These are phyloP conservation scores for Citeromyces nyonsensis DNA, from an alignment of 805 yeast genomes.

Conservation along the genomic window DNA sequence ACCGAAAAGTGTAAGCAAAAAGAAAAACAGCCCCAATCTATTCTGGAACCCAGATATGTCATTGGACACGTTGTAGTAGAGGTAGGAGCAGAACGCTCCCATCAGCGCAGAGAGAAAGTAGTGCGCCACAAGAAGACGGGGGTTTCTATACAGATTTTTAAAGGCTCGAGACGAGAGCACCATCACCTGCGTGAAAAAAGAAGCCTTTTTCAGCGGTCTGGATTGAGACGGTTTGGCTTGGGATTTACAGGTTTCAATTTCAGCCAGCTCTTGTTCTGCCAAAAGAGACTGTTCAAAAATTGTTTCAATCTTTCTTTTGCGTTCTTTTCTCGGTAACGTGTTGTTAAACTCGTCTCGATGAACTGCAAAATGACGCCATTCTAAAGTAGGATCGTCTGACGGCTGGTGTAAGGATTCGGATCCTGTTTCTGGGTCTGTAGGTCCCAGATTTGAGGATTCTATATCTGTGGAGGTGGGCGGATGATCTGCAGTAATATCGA, in stretches of 20 bases:
- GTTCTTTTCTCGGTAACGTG: constrained; percentile 6
- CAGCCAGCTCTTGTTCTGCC: constrained; percentile 22
- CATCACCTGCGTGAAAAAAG: constrained; percentile 46
- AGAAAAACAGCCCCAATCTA: constrained; percentile 85
- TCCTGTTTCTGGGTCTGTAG: too few species aligned
- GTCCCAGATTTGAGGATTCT: background rate
- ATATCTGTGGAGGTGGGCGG: constrained; percentile 11
- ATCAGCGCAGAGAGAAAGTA: constrained; percentile 62
- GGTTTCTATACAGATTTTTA: constrained; percentile 86
- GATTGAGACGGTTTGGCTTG: constrained; percentile 13
- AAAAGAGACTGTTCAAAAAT: constrained; percentile 17
- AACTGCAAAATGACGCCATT: constrained; percentile 77
- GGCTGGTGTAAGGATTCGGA: too few species aligned
- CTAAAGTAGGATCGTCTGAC: constrained; percentile 41
- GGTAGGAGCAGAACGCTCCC: constrained; percentile 73
- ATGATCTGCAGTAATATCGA: constrained; percentile 74
- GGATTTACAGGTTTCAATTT: constrained; percentile 14
- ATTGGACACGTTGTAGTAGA: constrained; percentile 70
- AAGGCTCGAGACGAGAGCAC: constrained; percentile 78
- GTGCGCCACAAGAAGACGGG: constrained; percentile 74
- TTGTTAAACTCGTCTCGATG: constrained; percentile 57
- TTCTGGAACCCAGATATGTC: constrained; percentile 96
- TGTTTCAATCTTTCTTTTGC: constrained; percentile 5
- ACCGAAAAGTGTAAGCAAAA: constrained; percentile 82
- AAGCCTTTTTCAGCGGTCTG: constrained; percentile 30